These are phyloP conservation scores for Trichosanthes cucumerina DNA, from an alignment of 306 rosid species.

Conservation along the genomic window DNA sequence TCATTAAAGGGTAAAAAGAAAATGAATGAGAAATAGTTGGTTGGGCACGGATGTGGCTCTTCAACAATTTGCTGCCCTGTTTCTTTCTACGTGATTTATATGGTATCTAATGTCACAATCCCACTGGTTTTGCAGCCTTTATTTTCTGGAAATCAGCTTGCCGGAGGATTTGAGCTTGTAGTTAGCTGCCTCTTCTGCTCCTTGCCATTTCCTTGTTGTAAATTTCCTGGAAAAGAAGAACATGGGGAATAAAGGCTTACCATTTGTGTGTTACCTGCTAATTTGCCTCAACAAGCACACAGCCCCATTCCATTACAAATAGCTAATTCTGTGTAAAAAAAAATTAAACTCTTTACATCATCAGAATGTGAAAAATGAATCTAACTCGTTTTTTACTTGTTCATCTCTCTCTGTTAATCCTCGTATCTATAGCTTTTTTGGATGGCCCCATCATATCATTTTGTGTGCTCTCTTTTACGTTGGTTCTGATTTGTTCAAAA, in stretches of 20 bases:
- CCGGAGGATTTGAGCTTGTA: slow-evolving; percentile 86
- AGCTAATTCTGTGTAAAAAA: neutral
- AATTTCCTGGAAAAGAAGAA: slow-evolving; percentile 10
- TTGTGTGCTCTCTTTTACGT: neutral
- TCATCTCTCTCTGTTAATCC: neutral
- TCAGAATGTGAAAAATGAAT: neutral
- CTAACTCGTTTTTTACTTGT: neutral
- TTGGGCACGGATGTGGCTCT: neutral
- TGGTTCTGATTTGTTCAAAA: neutral
- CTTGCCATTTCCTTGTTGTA: slow-evolving; percentile 12
- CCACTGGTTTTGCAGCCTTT: slow-evolving; percentile 50
- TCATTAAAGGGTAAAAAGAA: neutral
- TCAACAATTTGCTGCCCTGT: neutral
- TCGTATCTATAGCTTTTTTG: neutral
- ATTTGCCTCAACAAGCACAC: neutral
- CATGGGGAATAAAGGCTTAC: neutral
- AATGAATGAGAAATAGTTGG: neutral
- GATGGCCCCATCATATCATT: neutral
- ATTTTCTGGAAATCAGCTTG: slow-evolving; percentile 83
- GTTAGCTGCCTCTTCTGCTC: slow-evolving; percentile 1
- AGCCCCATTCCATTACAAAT: neutral
- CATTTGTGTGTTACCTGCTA: neutral
- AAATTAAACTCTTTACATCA: neutral
- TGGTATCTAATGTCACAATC: neutral
- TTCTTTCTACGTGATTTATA: neutral